These are phyloP conservation scores for Debaryomyces castellii DNA, from an alignment of 805 yeast genomes.

Conservation along the genomic window DNA sequence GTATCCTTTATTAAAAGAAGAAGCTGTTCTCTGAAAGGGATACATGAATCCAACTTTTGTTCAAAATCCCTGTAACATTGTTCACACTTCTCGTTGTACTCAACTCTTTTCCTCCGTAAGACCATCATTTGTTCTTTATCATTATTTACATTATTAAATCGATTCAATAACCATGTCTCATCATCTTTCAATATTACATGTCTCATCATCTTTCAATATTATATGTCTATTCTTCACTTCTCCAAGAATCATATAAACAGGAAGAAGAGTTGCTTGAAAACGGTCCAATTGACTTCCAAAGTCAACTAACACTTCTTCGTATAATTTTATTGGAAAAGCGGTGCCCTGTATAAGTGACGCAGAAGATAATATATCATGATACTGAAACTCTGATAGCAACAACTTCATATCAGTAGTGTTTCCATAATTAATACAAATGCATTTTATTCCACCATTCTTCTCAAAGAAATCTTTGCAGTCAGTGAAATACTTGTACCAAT, in stretches of 20 bases:
- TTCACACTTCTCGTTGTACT: not conserved
- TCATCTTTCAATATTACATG: not conserved
- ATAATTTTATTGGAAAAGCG: constrained; percentile 15
- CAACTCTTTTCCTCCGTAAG: not conserved
- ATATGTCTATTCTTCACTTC: constrained; percentile 4
- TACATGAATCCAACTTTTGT: not conserved
- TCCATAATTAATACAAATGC: not conserved
- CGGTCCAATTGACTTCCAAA: constrained; percentile 14
- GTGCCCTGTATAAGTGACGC: constrained; percentile 19
- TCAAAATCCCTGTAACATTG: not conserved
- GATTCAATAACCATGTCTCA: not conserved
- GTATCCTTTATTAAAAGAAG: not conserved
- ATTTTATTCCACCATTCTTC: constrained; percentile 7
- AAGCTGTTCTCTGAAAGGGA: not conserved
- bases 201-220: too few relatives aligned
- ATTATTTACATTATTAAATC: too few relatives aligned
- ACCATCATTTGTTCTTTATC: not conserved
- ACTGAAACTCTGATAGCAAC: constrained; percentile 10
- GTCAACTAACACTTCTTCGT: not conserved
- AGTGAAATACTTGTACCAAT: constrained; percentile 9
- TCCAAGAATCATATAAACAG: constrained; percentile 14
- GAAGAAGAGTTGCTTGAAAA: constrained; percentile 16
- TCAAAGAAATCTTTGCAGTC: constrained; percentile 8
- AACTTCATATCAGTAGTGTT: constrained; percentile 6
- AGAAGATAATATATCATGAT: constrained; percentile 13